Percentiles rank a stretch among this genome's conserved stretches.
phyloP scores from a whole-genome alignment of 1,284 basidiomycete species.

The Apiotrichum laibachii region DNA sequence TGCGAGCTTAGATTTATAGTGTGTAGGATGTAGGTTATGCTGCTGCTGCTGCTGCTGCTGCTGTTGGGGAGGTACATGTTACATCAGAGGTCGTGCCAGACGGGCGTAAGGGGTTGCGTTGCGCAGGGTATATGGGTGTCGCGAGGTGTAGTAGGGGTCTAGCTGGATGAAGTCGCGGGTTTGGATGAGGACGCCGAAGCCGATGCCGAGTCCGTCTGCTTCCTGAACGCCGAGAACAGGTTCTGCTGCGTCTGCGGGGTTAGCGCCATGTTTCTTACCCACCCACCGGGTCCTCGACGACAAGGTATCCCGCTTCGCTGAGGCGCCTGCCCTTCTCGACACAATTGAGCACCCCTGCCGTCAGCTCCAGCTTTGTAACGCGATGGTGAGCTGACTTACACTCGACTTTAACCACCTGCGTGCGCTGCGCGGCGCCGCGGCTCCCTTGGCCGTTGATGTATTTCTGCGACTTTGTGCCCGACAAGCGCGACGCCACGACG shows the following conservation, averaged over 20 bases:
- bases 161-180: too few species aligned
- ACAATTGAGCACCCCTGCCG: conserved; percentile 47
- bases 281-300: conserved; percentile 47
- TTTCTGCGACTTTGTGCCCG: conserved; percentile 49
- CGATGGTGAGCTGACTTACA: conserved; percentile 35
- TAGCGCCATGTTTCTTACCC: neutral
- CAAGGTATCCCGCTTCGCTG: conserved; percentile 45
- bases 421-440: conserved; percentile 33
- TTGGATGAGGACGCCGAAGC: too few species aligned
- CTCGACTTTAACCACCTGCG: conserved; percentile 45
- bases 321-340: conserved; percentile 38
- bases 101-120: too few species aligned
- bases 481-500: conserved; percentile 45
- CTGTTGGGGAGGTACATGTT: too few species aligned
- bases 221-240: conserved; percentile 32
- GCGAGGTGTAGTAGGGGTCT: too few species aligned
- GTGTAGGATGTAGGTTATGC: too few species aligned
- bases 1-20: too few species aligned
- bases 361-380: conserved; percentile 7
- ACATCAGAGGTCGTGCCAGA: too few species aligned
- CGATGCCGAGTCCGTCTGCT: too few species aligned
- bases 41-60: too few species aligned
- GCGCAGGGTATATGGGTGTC: too few species aligned
- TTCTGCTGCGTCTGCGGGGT: conserved; percentile 34
- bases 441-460: conserved; percentile 46